A percentile compares a stretch with the other conserved stretches of the same genome.
Evolutionary conservation across 129 eudicot species (phyloP).

Genomic region (Centrapalus pauciflorus): DNA sequence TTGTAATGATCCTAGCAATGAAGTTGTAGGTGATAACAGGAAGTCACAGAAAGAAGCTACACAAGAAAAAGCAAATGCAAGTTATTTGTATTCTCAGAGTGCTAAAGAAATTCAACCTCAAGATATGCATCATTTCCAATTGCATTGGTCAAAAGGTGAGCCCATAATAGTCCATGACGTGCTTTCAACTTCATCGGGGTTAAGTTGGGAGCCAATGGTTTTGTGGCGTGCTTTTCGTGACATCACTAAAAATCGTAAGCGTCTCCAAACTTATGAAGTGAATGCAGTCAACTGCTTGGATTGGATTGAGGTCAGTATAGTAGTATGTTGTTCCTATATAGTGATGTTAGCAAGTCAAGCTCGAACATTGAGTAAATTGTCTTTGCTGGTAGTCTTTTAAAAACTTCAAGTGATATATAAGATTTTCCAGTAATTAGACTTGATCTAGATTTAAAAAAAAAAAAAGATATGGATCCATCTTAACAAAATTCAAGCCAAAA

Average conservation of each 20-base stretch:
- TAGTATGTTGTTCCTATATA: background rate
- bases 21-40: too few relatives aligned
- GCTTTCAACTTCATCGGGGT: conserved; percentile 35
- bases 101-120: conserved; percentile 33
- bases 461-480: too few relatives aligned
- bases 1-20: conserved; percentile 13
- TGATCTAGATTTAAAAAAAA: too few relatives aligned
- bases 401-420: too few relatives aligned
- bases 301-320: conserved; percentile 42
- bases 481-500: too few relatives aligned
- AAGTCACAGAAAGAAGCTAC: too few relatives aligned
- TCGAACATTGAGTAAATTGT: too few relatives aligned
- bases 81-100: conserved; percentile 31
- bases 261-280: conserved; percentile 23
- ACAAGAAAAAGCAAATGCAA: conserved; percentile 28
- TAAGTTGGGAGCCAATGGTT: conserved; percentile 81
- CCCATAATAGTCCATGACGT: conserved; percentile 40
- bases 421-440: too few relatives aligned
- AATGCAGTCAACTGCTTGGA: conserved; percentile 43
- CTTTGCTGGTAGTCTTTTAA: too few relatives aligned
- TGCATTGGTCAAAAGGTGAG: conserved; percentile 54
- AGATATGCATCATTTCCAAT: conserved; percentile 42
- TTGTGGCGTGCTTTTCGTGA: conserved; percentile 72
- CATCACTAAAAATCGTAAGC: conserved; percentile 10
- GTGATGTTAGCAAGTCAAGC: too few relatives aligned